Percentiles rank a stretch among this genome's conserved stretches.
Evolutionary conservation across 768 basidiomycete genomes (phyloP).

Genomic region (Tricholoma sp.): DNA sequence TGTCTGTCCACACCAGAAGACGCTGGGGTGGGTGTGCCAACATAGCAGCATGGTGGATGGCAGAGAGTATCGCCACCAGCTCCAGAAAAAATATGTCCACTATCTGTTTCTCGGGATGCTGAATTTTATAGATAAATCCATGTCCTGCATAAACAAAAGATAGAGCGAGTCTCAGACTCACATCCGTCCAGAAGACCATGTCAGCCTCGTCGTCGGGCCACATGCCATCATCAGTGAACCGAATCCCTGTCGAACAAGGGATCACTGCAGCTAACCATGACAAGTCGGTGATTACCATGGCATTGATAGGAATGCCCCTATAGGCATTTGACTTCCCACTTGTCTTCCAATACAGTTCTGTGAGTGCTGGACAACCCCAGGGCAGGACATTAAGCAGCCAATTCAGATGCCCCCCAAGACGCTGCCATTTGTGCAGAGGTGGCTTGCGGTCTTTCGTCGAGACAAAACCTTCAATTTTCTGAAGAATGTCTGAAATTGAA

Average conservation of each 20-base stretch:
- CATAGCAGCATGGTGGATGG: constrained; percentile 12
- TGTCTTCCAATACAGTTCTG: constrained; percentile 2
- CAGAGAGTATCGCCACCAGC: constrained; percentile 17
- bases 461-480: too few relatives aligned
- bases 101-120: background rate
- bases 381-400: too few relatives aligned
- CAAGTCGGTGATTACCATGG: constrained; percentile 8
- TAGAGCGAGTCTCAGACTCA: constrained; percentile 8
- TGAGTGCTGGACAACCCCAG: background rate
- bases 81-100: constrained; percentile 20
- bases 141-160: constrained; percentile 8
- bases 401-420: too few relatives aligned
- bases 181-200: constrained; percentile 19
- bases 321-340: background rate
- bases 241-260: constrained; percentile 9
- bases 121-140: constrained; percentile 13
- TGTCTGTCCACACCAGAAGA: constrained; percentile 7
- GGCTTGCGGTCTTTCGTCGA: too few relatives aligned
- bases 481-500: too few relatives aligned
- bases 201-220: constrained; percentile 16
- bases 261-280: constrained; percentile 11
- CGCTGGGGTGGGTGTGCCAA: constrained; percentile 9
- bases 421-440: too few relatives aligned
- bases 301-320: constrained; percentile 9
- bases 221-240: constrained; percentile 6